Conservation (phyloP, 306 rosid genomes). For the Prunus dulcis region DNA sequence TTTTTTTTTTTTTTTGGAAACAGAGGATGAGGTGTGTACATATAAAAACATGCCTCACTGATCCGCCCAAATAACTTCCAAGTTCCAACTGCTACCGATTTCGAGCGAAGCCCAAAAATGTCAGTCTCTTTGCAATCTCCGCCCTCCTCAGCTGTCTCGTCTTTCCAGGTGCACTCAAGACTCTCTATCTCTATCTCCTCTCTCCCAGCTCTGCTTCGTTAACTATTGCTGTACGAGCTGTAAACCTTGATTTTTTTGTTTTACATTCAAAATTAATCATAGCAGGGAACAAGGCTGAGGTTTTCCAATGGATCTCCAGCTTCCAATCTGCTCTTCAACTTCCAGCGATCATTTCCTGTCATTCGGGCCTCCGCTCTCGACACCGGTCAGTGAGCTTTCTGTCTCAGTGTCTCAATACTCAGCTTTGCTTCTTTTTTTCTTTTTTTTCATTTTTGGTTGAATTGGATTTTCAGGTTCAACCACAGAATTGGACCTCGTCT, state of each 20-base stretch:
- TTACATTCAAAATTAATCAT: not conserved
- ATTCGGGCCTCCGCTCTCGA: constrained; percentile 58
- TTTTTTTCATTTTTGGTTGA: not conserved
- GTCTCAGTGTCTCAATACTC: not conserved
- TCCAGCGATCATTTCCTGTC: constrained; percentile 34
- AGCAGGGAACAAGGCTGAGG: constrained; percentile 37
- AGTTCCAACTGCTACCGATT: not conserved
- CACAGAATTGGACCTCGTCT: constrained; percentile 80
- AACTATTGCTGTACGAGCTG: not conserved
- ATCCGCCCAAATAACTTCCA: not conserved
- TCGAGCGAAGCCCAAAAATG: constrained; percentile 37
- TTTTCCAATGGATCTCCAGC: constrained; percentile 40
- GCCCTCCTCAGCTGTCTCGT: constrained; percentile 46
- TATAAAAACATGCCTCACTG: not conserved
- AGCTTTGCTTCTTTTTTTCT: not conserved
- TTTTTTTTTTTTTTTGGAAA: no score
- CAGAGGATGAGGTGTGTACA: no score
- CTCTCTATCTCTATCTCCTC: not conserved
- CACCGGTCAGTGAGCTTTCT: constrained; percentile 33
- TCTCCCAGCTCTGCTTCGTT: not conserved
- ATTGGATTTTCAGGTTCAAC: constrained; percentile 33
- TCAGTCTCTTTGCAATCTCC: constrained; percentile 65
- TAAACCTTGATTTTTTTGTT: not conserved
- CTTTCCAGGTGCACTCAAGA: constrained; percentile 33
- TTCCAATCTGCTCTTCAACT: constrained; percentile 28